These are phyloP conservation scores for Emericellopsis cladophorae DNA, from an alignment of 2,329 filamentous ascomycete genomes.

Conservation along the genomic window DNA sequence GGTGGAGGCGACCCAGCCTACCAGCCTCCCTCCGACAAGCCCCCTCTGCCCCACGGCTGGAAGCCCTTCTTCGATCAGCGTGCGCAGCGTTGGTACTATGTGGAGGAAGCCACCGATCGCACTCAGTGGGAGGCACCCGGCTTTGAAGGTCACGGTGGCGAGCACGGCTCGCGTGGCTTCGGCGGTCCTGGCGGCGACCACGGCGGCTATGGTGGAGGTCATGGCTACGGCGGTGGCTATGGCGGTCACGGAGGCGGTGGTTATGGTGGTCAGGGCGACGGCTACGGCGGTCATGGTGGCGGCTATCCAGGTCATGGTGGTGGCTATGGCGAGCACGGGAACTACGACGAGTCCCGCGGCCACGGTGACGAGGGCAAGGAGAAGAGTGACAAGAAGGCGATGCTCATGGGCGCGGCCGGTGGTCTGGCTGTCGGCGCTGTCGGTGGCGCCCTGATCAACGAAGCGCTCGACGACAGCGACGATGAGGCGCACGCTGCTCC, in stretches of 20 bases:
- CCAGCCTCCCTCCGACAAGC: conserved; percentile 22
- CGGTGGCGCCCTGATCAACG: conserved; percentile 44
- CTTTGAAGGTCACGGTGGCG: conserved; percentile 8
- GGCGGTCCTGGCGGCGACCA: conserved; percentile 10
- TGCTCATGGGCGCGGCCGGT: conserved; percentile 45
- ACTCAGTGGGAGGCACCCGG: conserved; percentile 52
- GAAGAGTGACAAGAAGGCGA: conserved; percentile 33
- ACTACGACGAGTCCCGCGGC: conserved; percentile 3
- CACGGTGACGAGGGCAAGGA: conserved; percentile 14
- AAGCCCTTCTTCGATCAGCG: conserved; percentile 48
- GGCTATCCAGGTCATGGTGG: neutral
- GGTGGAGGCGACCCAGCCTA: conserved; percentile 12
- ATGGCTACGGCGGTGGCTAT: conserved; percentile 7
- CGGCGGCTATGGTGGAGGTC: conserved; percentile 6
- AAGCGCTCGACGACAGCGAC: conserved; percentile 28
- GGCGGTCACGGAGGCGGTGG: conserved; percentile 7
- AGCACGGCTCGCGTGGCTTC: conserved; percentile 6
- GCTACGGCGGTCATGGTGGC: conserved; percentile 5
- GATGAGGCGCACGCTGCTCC: conserved; percentile 5
- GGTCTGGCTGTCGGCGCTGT: conserved; percentile 45
- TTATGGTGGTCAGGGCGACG: conserved; percentile 1
- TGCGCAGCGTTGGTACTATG: conserved; percentile 51
- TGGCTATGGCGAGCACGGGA: conserved; percentile 7
- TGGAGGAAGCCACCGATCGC: conserved; percentile 46
- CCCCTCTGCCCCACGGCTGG: conserved; percentile 49